Conservation (phyloP, 2,329 filamentous ascomycete species). For the Verticillium nonalfalfae region DNA sequence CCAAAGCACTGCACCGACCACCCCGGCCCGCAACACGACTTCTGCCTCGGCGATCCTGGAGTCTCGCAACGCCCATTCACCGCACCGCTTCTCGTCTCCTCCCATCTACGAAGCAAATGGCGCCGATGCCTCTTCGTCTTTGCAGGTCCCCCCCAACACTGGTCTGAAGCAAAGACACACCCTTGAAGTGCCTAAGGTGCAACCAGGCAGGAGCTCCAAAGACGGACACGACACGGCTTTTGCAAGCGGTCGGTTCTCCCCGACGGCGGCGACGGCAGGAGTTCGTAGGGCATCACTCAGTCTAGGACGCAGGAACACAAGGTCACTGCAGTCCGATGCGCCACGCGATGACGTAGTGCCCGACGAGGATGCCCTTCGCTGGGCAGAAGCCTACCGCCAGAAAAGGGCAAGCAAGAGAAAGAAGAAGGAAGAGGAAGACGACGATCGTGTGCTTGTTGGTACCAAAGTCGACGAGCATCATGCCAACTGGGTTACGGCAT, state of each 20-base stretch:
- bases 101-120: conserved; percentile 41
- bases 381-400: conserved; percentile 88
- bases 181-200: conserved; percentile 72
- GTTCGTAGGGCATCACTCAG: conserved; percentile 76
- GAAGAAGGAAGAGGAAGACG: conserved; percentile 79
- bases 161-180: conserved; percentile 78
- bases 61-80: conserved; percentile 17
- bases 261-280: conserved; percentile 45
- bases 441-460: conserved; percentile 89
- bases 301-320: conserved; percentile 71
- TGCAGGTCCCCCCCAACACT: conserved; percentile 45
- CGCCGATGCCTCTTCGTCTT: conserved; percentile 35
- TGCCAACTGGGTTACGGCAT: conserved; percentile 94
- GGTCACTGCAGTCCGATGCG: conserved; percentile 78
- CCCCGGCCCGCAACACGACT: neutral
- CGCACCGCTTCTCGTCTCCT: conserved; percentile 61
- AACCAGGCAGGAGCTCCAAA: conserved; percentile 61
- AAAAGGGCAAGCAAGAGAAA: conserved; percentile 84
- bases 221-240: conserved; percentile 63
- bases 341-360: conserved; percentile 76
- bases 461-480: conserved; percentile 98
- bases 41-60: neutral
- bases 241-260: conserved; percentile 78
- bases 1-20: neutral
- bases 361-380: conserved; percentile 85